Evolutionary conservation across 192 early-diverging fungal species (phyloP), one percentile per base, ranked within the genome.

Genomic region (Rhizoclosmatium sp.): DNA sequence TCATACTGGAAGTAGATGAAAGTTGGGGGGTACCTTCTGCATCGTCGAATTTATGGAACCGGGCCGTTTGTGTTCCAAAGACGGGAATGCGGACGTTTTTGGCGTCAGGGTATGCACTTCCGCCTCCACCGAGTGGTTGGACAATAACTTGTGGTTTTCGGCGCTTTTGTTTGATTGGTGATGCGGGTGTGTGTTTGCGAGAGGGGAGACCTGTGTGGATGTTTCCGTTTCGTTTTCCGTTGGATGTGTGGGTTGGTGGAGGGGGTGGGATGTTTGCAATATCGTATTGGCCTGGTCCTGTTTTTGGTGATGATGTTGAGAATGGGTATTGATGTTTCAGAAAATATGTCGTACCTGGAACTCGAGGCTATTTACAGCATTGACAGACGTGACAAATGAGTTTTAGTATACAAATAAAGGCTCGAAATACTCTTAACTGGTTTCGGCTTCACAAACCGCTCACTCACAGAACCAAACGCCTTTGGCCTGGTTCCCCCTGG

Each of bases 31-130:
- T 10, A 58, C 47, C 75, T 70, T 69, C 60, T 58, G 31, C 71
- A 74, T 59, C 47, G n/a, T 56, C 81, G 67, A 46, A 56, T 31
- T 76, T 82, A 46, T 74, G 58, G 64, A 89, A 89, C 51, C 88
- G 58, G 14, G 84, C 81, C n/a, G 81, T 85, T 75, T 89, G 88
- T n/a, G 85, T 82, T 21, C 88, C 88, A 81, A 89, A 89, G 2
- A 88, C 86, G 0, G 88, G 88, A 3, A 83, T 67, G 59, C 82
- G 80, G 16, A 87, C 82, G 54, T 82, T 75, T 2, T 83, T 65
- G 39, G 85, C 78, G 61, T 84, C 79, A 31, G 31, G 31, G 31
- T 31, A 31, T 2, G 83, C 75, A 54, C 71, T 21, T 5, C 71
- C 41, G 23, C 76, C 76, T 3, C 82, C 31, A 47, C 45, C 51